A percentile compares a stretch with the other conserved stretches of the same genome.
phyloP scores from a whole-genome alignment of 2,329 filamentous ascomycete species.

The Aulographum hederae region DNA sequence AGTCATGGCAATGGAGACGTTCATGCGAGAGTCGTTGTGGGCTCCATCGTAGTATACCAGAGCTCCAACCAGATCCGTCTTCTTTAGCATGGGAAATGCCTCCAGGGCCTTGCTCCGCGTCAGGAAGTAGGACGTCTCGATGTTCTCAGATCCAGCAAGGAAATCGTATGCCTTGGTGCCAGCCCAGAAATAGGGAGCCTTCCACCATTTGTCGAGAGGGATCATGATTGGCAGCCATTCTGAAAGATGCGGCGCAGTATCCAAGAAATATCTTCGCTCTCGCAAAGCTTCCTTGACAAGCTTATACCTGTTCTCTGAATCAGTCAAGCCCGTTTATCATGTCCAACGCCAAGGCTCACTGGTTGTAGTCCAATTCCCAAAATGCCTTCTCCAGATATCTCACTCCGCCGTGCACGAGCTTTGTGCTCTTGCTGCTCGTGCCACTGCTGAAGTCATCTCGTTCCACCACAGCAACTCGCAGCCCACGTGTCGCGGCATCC shows the following conservation, averaged over 20 bases:
- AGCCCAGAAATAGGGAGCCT: conserved; percentile 62
- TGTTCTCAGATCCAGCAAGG: conserved; percentile 68
- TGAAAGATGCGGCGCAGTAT: conserved; percentile 67
- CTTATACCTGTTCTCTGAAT: conserved; percentile 28
- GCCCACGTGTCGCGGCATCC: conserved; percentile 59
- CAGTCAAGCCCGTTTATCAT: neutral
- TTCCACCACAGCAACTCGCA: conserved; percentile 67
- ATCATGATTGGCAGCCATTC: conserved; percentile 71
- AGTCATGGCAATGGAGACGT: conserved; percentile 74
- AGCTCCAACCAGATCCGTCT: conserved; percentile 58
- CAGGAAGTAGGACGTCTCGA: conserved; percentile 77
- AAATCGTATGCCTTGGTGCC: conserved; percentile 73
- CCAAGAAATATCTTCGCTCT: conserved; percentile 67
- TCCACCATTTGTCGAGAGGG: conserved; percentile 67
- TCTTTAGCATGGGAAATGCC: conserved; percentile 77
- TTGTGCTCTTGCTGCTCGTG: conserved; percentile 75
- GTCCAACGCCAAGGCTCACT: conserved; percentile 27
- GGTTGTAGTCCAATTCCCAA: conserved; percentile 68
- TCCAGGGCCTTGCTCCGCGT: conserved; percentile 74
- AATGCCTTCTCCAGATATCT: conserved; percentile 75
- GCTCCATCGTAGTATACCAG: conserved; percentile 83
- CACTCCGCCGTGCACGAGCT: conserved; percentile 71
- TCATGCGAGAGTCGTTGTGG: conserved; percentile 87
- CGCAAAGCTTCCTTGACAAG: conserved; percentile 67
- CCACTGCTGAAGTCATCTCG: conserved; percentile 68